Evolutionary conservation across 2,329 filamentous ascomycete species (phyloP).

Genomic region (Thelonectria blattea): DNA sequence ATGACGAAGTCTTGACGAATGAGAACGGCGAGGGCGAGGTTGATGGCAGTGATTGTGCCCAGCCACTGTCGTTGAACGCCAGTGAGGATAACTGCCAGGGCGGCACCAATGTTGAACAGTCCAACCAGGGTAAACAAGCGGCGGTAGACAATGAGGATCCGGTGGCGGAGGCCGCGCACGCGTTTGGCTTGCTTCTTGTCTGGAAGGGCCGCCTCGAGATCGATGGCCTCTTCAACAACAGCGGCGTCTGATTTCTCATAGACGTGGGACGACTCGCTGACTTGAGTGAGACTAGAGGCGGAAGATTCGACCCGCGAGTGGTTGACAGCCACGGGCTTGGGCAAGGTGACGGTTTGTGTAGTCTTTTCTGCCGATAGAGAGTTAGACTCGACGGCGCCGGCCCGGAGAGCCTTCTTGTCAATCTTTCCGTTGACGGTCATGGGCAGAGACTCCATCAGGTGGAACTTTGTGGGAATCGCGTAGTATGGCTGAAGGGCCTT

Average conservation of each 20-base stretch:
- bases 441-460: constrained; percentile 51
- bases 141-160: constrained; percentile 60
- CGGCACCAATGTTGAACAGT: constrained; percentile 57
- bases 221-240: constrained; percentile 33
- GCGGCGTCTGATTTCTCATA: constrained; percentile 28
- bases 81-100: constrained; percentile 49
- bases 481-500: constrained; percentile 59
- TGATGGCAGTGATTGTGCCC: constrained; percentile 51
- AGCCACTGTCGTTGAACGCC: constrained; percentile 46
- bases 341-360: not conserved
- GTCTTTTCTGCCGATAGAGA: not conserved
- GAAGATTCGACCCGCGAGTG: constrained; percentile 37
- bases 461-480: constrained; percentile 55
- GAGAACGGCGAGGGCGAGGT: constrained; percentile 55
- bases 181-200: constrained; percentile 49
- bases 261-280: constrained; percentile 14
- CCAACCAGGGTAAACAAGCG: constrained; percentile 61
- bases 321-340: constrained; percentile 21
- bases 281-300: constrained; percentile 36
- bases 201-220: constrained; percentile 45
- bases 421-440: constrained; percentile 63
- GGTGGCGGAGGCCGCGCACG: constrained; percentile 48
- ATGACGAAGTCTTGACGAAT: constrained; percentile 61
- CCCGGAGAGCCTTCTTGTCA: constrained; percentile 53
- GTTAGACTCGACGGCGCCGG: not conserved